phyloP scores from a whole-genome alignment of 768 basidiomycete species.

The Panaeolus papilionaceus region DNA sequence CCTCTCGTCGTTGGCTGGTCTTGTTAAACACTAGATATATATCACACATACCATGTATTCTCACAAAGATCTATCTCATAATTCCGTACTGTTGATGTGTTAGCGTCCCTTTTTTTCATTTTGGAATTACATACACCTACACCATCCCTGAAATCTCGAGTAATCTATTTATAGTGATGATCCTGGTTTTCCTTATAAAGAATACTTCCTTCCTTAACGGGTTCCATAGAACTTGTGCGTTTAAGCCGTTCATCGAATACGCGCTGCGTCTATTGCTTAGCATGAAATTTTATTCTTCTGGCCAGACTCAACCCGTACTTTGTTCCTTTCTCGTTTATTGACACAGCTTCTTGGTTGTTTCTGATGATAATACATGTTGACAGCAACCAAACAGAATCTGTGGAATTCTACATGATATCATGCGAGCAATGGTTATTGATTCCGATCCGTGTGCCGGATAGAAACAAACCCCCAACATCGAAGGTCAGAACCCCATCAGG shows the following conservation, averaged over 20 bases:
- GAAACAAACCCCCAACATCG: not conserved
- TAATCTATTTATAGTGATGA: not conserved
- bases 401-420: slow-evolving; percentile 14
- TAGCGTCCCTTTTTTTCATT: not conserved
- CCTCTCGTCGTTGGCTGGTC: not conserved
- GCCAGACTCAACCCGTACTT: not conserved
- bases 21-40: slow-evolving; percentile 23
- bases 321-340: not conserved
- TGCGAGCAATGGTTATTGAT: not conserved
- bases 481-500: slow-evolving; percentile 1
- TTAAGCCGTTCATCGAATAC: not conserved
- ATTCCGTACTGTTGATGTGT: not conserved
- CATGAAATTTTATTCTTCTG: not conserved
- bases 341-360: not conserved
- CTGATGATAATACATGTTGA: slow-evolving; percentile 4
- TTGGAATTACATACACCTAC: not conserved
- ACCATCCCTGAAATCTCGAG: not conserved
- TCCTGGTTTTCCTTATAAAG: slow-evolving; percentile 20
- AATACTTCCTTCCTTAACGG: slow-evolving; percentile 25
- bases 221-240: not conserved
- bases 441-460: not conserved
- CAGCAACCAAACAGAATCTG: slow-evolving; percentile 3
- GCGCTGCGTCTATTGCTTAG: not conserved
- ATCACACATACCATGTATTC: slow-evolving; percentile 27
- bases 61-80: slow-evolving; percentile 16